A percentile compares a stretch with the other conserved stretches of the same genome.
phyloP scores from a whole-genome alignment of 176 grass and related monocot genomes.

The Bonia amplexicaulis region DNA sequence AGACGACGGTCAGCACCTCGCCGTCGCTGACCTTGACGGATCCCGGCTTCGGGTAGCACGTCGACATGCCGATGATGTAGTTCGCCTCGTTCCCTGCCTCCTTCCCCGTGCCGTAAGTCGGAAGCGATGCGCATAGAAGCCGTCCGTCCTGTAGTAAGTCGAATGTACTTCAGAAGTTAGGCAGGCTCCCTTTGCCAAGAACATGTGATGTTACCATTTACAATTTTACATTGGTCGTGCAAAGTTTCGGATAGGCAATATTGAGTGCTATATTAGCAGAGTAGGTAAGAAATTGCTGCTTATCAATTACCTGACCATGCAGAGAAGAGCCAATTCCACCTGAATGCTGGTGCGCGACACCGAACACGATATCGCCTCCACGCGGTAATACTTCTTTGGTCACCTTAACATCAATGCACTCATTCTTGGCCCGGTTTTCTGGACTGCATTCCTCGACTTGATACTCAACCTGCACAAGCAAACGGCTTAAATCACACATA shows the following conservation, averaged over 20 bases:
- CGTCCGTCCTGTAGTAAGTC: constrained; percentile 51
- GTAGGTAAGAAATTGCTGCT: background rate
- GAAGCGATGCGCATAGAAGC: constrained; percentile 55
- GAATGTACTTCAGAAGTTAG: background rate
- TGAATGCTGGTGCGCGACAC: constrained; percentile 77
- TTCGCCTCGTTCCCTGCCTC: constrained; percentile 72
- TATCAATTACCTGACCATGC: constrained; percentile 49
- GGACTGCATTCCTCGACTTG: constrained; percentile 56
- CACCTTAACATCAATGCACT: constrained; percentile 44
- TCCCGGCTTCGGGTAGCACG: constrained; percentile 70
- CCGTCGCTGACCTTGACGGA: constrained; percentile 46
- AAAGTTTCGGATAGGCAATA: background rate
- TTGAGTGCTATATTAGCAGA: background rate
- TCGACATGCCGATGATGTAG: constrained; percentile 88
- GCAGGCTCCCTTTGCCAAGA: background rate
- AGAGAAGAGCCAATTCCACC: constrained; percentile 55
- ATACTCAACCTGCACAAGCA: constrained; percentile 64
- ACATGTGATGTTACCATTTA: background rate
- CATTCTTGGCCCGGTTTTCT: constrained; percentile 32
- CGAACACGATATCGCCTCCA: constrained; percentile 74
- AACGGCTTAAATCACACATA: background rate
- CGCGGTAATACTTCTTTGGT: constrained; percentile 44
- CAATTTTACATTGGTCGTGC: background rate
- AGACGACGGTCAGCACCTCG: constrained; percentile 66
- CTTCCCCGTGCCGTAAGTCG: constrained; percentile 52